Evolutionary conservation across 495 filamentous ascomycete genomes (phyloP).

Genomic region (Diplogelasinospora grovesii): DNA sequence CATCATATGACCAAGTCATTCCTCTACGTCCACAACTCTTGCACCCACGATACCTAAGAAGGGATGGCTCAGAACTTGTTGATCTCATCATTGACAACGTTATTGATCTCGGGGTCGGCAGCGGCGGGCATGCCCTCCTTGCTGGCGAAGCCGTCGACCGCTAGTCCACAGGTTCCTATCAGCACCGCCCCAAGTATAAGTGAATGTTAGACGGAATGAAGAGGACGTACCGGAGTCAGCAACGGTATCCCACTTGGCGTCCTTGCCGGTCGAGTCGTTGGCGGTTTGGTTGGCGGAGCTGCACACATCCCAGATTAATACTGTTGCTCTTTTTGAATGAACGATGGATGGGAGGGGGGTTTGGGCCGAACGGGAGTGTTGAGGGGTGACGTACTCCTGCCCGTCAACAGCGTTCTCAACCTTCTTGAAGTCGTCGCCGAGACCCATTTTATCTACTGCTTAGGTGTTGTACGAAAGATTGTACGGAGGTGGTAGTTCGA

Average conservation of each 20-base stretch:
- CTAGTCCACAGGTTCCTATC: conserved; percentile 10
- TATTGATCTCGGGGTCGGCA: conserved; percentile 25
- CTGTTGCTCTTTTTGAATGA: not conserved
- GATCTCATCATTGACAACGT: conserved; percentile 27
- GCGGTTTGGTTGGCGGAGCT: conserved; percentile 29
- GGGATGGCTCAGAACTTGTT: conserved; percentile 28
- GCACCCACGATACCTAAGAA: too few species aligned
- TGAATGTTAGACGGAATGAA: not conserved
- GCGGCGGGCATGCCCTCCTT: conserved; percentile 26
- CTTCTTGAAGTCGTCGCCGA: conserved; percentile 17
- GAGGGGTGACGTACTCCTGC: conserved; percentile 19
- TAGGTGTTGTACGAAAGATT: too few species aligned
- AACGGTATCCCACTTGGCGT: conserved; percentile 23
- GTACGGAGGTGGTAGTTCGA: too few species aligned
- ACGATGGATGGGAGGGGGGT: not conserved
- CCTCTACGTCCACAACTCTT: too few species aligned
- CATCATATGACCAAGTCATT: too few species aligned
- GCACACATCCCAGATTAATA: conserved; percentile 4
- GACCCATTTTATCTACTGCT: conserved; percentile 1
- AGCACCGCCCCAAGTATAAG: too few species aligned
- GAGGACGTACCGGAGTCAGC: conserved; percentile 20
- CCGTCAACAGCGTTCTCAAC: conserved; percentile 21
- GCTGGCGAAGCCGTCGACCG: conserved; percentile 21
- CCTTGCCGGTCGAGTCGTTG: conserved; percentile 19
- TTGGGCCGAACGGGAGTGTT: too few species aligned